These are phyloP conservation scores for Diutina mesorugosa DNA, from an alignment of 1,139 yeast genomes.

Conservation along the genomic window DNA sequence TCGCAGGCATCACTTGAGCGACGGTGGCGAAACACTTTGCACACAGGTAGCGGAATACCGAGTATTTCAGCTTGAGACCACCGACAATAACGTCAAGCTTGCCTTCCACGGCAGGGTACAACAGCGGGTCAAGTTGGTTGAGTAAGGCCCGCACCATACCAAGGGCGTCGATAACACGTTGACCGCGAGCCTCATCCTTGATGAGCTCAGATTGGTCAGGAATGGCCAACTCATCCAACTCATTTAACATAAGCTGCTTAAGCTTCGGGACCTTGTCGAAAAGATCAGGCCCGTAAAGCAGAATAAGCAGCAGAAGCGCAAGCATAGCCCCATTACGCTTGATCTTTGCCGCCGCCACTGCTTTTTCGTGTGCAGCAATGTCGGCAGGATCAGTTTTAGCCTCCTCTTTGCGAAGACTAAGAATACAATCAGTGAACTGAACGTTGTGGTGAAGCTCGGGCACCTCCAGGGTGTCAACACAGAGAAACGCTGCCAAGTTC, in stretches of 20 bases:
- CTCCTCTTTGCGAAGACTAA: conserved; percentile 75
- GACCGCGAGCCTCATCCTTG: conserved; percentile 48
- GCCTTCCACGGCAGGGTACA: conserved; percentile 37
- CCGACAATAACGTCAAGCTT: conserved; percentile 37
- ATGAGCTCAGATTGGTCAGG: conserved; percentile 19
- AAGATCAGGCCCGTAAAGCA: conserved; percentile 37
- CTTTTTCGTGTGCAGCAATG: conserved; percentile 47
- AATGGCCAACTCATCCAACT: conserved; percentile 10
- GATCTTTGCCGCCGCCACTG: conserved; percentile 60
- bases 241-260: conserved; percentile 52
- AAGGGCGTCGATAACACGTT: conserved; percentile 72
- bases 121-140: conserved; percentile 40
- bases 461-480: conserved; percentile 93
- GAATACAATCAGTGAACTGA: conserved; percentile 39
- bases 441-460: conserved; percentile 79
- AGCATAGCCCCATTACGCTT: conserved; percentile 76
- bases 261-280: conserved; percentile 60
- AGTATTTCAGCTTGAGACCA: conserved; percentile 54
- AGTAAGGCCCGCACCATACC: conserved; percentile 71
- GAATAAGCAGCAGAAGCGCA: conserved; percentile 47
- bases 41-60: conserved; percentile 82
- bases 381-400: conserved; percentile 58
- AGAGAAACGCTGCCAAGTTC: conserved; percentile 82
- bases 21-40: conserved; percentile 83
- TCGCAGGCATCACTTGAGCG: conserved; percentile 60